These are phyloP conservation scores for Oehlia diaphana DNA, from an alignment of 192 early-diverging fungal genomes.

Conservation along the genomic window DNA sequence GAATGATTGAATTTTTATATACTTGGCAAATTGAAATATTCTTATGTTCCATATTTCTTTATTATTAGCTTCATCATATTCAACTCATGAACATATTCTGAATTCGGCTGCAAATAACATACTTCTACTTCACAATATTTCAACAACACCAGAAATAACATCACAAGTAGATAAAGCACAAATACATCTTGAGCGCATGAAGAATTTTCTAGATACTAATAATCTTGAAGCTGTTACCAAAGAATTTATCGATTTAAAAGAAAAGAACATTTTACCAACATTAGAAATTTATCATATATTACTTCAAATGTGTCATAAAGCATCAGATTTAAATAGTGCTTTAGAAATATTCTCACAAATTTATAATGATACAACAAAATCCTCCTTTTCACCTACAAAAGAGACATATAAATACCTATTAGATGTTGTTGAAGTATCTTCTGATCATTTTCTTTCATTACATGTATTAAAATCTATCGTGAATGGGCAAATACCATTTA, in stretches of 20 bases:
- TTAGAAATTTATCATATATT: constrained; percentile 12
- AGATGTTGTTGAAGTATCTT: background rate
- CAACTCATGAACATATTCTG: background rate
- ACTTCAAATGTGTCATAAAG: background rate
- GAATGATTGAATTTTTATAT: background rate
- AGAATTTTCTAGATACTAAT: background rate
- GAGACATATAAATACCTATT: constrained; percentile 13
- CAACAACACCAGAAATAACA: background rate
- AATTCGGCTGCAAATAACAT: background rate
- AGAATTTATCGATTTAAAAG: constrained; percentile 4
- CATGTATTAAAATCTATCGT: background rate
- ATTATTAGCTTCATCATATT: background rate
- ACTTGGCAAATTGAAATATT: background rate
- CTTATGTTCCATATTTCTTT: background rate
- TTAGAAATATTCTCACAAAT: constrained; percentile 6
- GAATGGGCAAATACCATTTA: background rate
- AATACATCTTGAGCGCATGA: background rate
- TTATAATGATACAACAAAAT: background rate
- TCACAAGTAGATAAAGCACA: background rate
- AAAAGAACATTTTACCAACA: constrained; percentile 14
- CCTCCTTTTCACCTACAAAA: background rate
- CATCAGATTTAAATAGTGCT: constrained; percentile 12
- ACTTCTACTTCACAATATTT: background rate
- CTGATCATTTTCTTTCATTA: background rate
- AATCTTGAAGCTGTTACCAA: background rate